These are phyloP conservation scores for Zea mays DNA, from an alignment of 176 grass and related monocot genomes.

Conservation along the genomic window DNA sequence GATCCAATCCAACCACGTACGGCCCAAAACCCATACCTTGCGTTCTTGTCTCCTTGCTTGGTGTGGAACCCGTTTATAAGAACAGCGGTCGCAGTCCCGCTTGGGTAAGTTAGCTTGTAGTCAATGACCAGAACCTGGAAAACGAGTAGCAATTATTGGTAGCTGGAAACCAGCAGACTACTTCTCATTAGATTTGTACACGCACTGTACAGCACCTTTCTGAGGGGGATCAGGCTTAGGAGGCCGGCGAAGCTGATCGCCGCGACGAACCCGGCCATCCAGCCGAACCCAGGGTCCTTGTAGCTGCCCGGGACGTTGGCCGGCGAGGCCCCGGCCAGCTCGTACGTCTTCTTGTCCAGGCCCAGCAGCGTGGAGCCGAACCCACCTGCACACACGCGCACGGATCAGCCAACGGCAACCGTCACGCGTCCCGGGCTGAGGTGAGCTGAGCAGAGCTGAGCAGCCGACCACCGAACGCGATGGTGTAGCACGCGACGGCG, in stretches of 20 bases:
- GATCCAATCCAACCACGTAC: background rate
- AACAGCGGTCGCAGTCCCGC: constrained; percentile 83
- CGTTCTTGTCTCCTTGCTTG: constrained; percentile 66
- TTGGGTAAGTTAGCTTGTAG: constrained; percentile 86
- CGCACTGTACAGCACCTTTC: constrained; percentile 49
- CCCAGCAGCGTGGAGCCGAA: constrained; percentile 83
- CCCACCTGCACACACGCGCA: constrained; percentile 48
- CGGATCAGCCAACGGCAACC: background rate
- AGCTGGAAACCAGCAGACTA: background rate
- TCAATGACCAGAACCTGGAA: constrained; percentile 86
- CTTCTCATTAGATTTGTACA: background rate
- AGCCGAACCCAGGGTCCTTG: constrained; percentile 81
- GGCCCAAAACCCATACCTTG: constrained; percentile 48
- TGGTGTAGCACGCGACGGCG: constrained; percentile 91
- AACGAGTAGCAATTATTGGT: background rate
- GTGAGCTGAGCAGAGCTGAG: background rate
- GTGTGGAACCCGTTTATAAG: constrained; percentile 93
- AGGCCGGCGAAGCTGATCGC: constrained; percentile 73
- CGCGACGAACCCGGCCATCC: constrained; percentile 72
- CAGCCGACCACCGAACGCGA: constrained; percentile 63
- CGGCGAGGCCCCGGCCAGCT: constrained; percentile 59
- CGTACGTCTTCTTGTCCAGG: constrained; percentile 87
- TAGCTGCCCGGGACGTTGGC: constrained; percentile 85
- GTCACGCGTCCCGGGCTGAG: background rate
- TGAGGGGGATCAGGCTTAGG: constrained; percentile 74